These are phyloP conservation scores for Cotoneaster glaucophyllus DNA, from an alignment of 306 rosid genomes.

Conservation along the genomic window DNA sequence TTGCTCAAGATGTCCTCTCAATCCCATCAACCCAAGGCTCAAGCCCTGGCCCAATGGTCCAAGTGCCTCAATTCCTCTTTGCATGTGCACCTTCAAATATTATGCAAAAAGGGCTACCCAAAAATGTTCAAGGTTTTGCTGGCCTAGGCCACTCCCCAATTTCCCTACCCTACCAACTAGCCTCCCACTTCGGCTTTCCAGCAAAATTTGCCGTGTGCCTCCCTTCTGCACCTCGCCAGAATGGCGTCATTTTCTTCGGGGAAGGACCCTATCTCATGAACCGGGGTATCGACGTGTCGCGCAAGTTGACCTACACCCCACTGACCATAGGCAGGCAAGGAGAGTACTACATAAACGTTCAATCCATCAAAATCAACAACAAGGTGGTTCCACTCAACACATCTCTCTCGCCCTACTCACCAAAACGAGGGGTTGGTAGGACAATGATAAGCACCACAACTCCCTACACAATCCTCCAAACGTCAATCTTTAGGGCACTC, in stretches of 20 bases:
- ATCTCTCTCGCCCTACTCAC: not conserved
- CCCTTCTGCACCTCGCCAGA: not conserved
- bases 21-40: constrained; percentile 19
- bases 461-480: constrained; percentile 38
- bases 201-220: constrained; percentile 44
- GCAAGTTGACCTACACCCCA: constrained; percentile 28
- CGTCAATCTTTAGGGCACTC: constrained; percentile 22
- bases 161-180: constrained; percentile 35
- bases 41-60: constrained; percentile 18
- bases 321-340: constrained; percentile 26
- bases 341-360: constrained; percentile 33
- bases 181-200: constrained; percentile 39
- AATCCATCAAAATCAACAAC: constrained; percentile 30
- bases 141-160: constrained; percentile 45
- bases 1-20: constrained; percentile 39
- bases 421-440: constrained; percentile 4
- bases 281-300: constrained; percentile 17
- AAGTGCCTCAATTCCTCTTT: constrained; percentile 41
- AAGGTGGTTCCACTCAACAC: constrained; percentile 10
- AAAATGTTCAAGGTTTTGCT: constrained; percentile 24
- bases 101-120: constrained; percentile 36
- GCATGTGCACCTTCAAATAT: constrained; percentile 46
- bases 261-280: constrained; percentile 15
- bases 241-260: constrained; percentile 40
- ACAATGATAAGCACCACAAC: constrained; percentile 37